Evolutionary conservation across 179 eudicot genomes (phyloP).

Genomic region (Actinidia arguta): DNA sequence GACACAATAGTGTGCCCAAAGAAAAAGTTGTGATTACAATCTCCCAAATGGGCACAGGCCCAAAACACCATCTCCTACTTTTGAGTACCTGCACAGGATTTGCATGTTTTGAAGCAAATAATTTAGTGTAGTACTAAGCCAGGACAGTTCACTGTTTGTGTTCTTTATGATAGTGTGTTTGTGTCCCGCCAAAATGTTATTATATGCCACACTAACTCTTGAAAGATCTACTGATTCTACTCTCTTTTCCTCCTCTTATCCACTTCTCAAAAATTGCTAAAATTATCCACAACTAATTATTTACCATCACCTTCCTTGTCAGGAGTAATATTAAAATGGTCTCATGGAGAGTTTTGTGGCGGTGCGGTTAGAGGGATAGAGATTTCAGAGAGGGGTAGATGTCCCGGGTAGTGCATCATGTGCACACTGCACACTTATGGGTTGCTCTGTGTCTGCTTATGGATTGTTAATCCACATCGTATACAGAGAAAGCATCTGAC

Average conservation of each 20-base stretch:
- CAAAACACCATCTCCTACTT: neutral
- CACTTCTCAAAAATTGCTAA: neutral
- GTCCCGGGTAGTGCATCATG: too few relatives aligned
- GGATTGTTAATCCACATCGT: too few relatives aligned
- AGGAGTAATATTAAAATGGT: neutral
- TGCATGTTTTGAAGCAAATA: conserved; percentile 9
- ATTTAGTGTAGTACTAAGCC: neutral
- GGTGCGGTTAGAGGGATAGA: too few relatives aligned
- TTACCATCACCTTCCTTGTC: neutral
- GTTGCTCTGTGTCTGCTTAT: too few relatives aligned
- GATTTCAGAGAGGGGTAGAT: too few relatives aligned
- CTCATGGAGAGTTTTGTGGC: neutral
- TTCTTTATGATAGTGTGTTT: neutral
- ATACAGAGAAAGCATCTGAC: too few relatives aligned
- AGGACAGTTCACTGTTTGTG: conserved; percentile 14
- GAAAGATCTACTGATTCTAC: neutral
- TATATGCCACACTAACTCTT: neutral
- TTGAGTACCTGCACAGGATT: neutral
- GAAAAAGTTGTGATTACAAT: neutral
- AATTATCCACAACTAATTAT: neutral
- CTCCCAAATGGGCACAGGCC: neutral
- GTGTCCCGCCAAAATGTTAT: neutral
- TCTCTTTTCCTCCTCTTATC: neutral
- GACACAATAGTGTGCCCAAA: neutral
- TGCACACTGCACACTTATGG: too few relatives aligned